These are phyloP conservation scores for Protoeuglena noctilucae DNA, from an alignment of 139 green algal genomes.

Conservation along the genomic window DNA sequence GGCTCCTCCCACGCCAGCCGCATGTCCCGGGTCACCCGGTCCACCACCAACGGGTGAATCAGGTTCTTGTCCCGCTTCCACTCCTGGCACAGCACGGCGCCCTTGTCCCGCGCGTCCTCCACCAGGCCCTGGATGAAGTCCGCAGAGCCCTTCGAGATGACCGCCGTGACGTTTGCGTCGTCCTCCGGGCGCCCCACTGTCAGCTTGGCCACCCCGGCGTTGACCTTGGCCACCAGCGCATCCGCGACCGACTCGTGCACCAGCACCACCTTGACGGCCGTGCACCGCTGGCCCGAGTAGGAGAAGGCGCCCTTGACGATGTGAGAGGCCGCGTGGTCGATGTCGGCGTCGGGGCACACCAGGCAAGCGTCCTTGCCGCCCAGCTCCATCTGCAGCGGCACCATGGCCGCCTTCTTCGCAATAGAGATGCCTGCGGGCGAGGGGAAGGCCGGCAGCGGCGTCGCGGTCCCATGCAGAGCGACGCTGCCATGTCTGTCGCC, in stretches of 20 bases:
- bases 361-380: slow-evolving; percentile 92
- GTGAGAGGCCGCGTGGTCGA: slow-evolving; percentile 63
- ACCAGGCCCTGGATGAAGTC: slow-evolving; percentile 86
- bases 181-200: slow-evolving; percentile 72
- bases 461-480: too few relatives aligned
- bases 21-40: slow-evolving; percentile 79
- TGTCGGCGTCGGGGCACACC: slow-evolving; percentile 74
- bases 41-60: slow-evolving; percentile 78
- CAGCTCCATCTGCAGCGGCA: slow-evolving; percentile 94
- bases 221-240: slow-evolving; percentile 44
- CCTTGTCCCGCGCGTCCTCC: slow-evolving; percentile 47
- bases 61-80: slow-evolving; percentile 80
- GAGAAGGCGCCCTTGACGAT: slow-evolving; percentile 69
- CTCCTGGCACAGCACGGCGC: slow-evolving; percentile 36
- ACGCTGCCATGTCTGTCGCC: too few relatives aligned
- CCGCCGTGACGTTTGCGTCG: slow-evolving; percentile 72
- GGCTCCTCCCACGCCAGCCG: slow-evolving; percentile 87
- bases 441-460: too few relatives aligned
- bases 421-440: slow-evolving; percentile 56
- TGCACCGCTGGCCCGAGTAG: slow-evolving; percentile 72
- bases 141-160: slow-evolving; percentile 61
- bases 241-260: slow-evolving; percentile 58
- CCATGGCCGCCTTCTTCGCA: slow-evolving; percentile 75
- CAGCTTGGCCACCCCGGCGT: slow-evolving; percentile 44
- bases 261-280: slow-evolving; percentile 76